Evolutionary conservation across 805 yeast species (phyloP), one percentile per base, ranked within the genome.

Genomic region (Metschnikowia chrysomelidarum): DNA sequence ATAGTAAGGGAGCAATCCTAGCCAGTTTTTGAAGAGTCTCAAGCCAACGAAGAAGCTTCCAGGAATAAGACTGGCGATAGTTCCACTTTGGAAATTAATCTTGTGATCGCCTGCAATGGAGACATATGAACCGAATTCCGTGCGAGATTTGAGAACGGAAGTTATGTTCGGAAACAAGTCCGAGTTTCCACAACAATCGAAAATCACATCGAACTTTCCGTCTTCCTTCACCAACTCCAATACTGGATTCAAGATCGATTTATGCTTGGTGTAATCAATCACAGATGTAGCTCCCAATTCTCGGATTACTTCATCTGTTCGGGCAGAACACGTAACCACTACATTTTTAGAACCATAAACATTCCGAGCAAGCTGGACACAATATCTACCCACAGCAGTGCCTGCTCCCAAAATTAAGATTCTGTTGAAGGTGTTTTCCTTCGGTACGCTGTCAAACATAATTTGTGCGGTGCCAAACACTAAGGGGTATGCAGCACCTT

Each of bases 351-450:
- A 75, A 2, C 66, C 57, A 28, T 46, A 42, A 8, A 34, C 29
- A 26, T 68, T 54, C 53, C 74, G 79, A 9, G 80, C 75, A 24
- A 82, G 53, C 54, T 79, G 84, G 24, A 76, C 60, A 2, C 71
- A 64, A 40, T 64, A 68, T 18, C 67, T 52, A 15, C 89, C 87
- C n/a, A 82, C 87, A n/a, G 80, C 59, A 2, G 93, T 78, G 8
- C 83, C 78, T 18, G 83, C 91, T 25, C 95, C 95, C 26, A 82
- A 60, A 15, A 86, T 69, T 27, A 83, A 63, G 4, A 82, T 74
- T 39, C 67, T 71, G 5, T 76, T 64, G 7, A 64, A 62, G 8
- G 64, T 63, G 21, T 60, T 62, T 16, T 73, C 57, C 18, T 57
- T 63, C 9, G 26, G 7, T 3, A 52, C 52, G 21, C 38, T 35